Evolutionary conservation across 345 rosid genomes (phyloP).

Genomic region (Hypericum androsaemum): DNA sequence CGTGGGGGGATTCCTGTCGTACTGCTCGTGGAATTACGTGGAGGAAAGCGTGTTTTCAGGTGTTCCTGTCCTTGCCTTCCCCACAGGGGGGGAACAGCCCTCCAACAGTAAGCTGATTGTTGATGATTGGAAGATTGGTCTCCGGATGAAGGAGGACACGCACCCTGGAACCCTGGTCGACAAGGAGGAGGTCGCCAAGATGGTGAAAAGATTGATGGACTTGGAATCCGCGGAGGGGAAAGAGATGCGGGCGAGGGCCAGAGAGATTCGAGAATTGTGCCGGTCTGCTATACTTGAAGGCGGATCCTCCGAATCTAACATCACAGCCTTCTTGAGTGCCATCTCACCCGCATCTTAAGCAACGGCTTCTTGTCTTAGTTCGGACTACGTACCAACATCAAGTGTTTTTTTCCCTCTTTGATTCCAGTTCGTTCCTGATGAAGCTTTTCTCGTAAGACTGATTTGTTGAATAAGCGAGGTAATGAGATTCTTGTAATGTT

Average conservation of each 20-base stretch:
- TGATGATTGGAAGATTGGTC: conserved; percentile 12
- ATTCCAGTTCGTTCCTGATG: too few species aligned
- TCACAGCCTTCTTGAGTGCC: too few species aligned
- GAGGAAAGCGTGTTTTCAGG: conserved; percentile 8
- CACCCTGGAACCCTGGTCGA: conserved; percentile 18
- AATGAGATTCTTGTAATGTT: too few species aligned
- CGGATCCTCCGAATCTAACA: conserved; percentile 23
- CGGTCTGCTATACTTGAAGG: conserved; percentile 20
- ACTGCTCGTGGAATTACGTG: conserved; percentile 12
- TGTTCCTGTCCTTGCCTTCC: conserved; percentile 6
- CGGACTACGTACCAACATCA: too few species aligned
- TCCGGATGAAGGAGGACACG: background rate
- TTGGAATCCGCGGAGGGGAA: conserved; percentile 17
- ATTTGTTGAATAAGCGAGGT: too few species aligned
- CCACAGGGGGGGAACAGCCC: conserved; percentile 1
- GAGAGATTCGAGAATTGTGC: conserved; percentile 16
- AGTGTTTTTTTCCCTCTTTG: too few species aligned
- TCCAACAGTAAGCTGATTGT: conserved; percentile 1
- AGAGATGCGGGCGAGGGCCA: conserved; percentile 25
- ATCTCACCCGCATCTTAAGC: too few species aligned
- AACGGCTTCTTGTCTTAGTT: too few species aligned
- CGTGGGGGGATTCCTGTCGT: conserved; percentile 11
- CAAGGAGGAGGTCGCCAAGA: conserved; percentile 21
- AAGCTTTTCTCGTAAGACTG: too few species aligned
- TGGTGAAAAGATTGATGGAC: conserved; percentile 15